Evolutionary conservation across 2,329 filamentous ascomycete species (phyloP).

Genomic region (Verticillium isaacii): DNA sequence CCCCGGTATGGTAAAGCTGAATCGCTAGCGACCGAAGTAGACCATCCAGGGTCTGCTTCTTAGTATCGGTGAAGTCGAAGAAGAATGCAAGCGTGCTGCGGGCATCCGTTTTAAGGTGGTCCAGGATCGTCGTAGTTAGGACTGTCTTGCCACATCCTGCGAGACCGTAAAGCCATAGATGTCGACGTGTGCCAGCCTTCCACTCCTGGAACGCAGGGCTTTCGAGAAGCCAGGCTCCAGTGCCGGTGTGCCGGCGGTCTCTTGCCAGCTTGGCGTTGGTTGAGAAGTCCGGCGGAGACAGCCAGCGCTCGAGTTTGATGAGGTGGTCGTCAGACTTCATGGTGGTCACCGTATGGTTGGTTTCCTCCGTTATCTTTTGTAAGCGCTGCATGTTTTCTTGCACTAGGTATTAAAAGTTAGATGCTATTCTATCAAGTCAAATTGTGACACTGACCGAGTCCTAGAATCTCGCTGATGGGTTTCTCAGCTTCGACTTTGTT

Average conservation of each 20-base stretch:
- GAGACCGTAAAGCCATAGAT: conserved; percentile 15
- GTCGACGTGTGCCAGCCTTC: conserved; percentile 7
- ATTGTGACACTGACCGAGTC: neutral
- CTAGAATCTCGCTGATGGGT: neutral
- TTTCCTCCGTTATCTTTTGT: neutral
- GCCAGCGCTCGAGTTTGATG: conserved; percentile 9
- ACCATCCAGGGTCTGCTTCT: conserved; percentile 13
- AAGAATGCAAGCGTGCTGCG: conserved; percentile 10
- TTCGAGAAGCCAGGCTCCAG: conserved; percentile 12
- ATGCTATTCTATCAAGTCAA: neutral
- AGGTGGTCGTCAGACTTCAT: neutral
- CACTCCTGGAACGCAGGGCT: conserved; percentile 8
- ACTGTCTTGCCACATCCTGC: conserved; percentile 16
- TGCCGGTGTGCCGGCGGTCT: conserved; percentile 4
- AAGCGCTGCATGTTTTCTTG: neutral
- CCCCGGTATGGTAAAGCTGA: conserved; percentile 13
- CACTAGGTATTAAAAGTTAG: neutral
- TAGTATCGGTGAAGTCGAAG: conserved; percentile 16
- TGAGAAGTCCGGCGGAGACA: conserved; percentile 7
- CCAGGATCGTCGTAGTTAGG: conserved; percentile 5
- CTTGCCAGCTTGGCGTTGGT: conserved; percentile 9
- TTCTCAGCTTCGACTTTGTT: conserved; percentile 10
- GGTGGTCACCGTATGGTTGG: neutral
- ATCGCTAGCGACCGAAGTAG: conserved; percentile 13
- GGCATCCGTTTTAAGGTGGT: neutral